phyloP scores from a whole-genome alignment of 129 eudicot genomes.

The Ambrosia trifida region DNA sequence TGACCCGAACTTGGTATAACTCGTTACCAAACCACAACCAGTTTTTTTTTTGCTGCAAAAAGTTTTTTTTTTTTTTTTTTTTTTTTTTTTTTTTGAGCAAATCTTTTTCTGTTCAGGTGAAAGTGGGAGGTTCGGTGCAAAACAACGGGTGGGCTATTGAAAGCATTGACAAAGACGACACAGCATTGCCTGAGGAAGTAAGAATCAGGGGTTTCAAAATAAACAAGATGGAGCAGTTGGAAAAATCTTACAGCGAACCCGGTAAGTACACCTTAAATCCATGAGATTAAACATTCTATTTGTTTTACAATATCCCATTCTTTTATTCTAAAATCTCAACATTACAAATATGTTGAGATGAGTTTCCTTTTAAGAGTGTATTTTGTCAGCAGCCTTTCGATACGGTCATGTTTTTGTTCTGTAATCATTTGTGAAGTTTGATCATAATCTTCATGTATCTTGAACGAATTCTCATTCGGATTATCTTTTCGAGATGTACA shows the following conservation, averaged over 20 bases:
- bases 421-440: constrained; percentile 23
- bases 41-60: not conserved
- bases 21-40: not conserved
- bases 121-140: constrained; percentile 65
- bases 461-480: constrained; percentile 43
- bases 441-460: constrained; percentile 32
- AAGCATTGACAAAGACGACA: constrained; percentile 60
- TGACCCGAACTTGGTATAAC: not conserved
- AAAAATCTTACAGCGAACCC: constrained; percentile 52
- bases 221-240: constrained; percentile 82
- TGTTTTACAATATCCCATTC: not conserved
- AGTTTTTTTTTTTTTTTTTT: not conserved
- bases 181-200: constrained; percentile 68
- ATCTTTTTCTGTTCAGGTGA: constrained; percentile 47
- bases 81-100: not conserved
- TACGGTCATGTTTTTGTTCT: constrained; percentile 19
- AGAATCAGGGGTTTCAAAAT: constrained; percentile 85
- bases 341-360: constrained; percentile 42
- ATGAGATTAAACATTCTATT: constrained; percentile 33
- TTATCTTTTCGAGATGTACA: constrained; percentile 36
- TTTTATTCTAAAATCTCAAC: not conserved
- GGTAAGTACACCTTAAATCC: constrained; percentile 59
- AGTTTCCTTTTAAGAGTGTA: constrained; percentile 69
- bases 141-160: constrained; percentile 83
- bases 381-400: constrained; percentile 45